These are phyloP conservation scores for Serpula lacrymans DNA, from an alignment of 768 basidiomycete species.

Conservation along the genomic window DNA sequence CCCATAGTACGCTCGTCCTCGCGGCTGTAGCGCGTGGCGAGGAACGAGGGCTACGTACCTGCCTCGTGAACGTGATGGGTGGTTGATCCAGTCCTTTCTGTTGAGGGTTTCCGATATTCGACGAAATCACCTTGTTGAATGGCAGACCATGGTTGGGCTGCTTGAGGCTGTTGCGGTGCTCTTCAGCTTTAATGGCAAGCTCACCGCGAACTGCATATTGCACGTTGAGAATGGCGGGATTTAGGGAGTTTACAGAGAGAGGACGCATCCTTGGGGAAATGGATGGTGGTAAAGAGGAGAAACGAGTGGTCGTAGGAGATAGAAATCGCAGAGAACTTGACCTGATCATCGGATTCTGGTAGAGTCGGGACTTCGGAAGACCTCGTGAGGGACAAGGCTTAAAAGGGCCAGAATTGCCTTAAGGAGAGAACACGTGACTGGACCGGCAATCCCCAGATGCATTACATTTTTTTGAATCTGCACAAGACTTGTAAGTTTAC, in stretches of 20 bases:
- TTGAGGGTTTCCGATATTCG: conserved; percentile 98
- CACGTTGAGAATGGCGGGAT: conserved; percentile 81
- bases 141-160: conserved; percentile 58
- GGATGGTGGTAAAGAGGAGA: not conserved
- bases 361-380: not conserved
- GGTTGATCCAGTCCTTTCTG: conserved; percentile 92
- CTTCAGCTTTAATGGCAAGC: conserved; percentile 91
- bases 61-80: conserved; percentile 87
- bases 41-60: conserved; percentile 51
- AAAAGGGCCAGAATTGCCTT: not conserved
- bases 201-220: conserved; percentile 98
- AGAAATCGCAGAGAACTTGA: conserved; percentile 1
- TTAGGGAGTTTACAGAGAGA: conserved; percentile 71
- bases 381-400: not conserved
- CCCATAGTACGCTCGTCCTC: not conserved
- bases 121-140: conserved; percentile 85
- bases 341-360: conserved; percentile 3
- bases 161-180: conserved; percentile 69
- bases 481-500: not conserved
- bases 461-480: not conserved
- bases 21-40: not conserved
- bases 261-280: conserved; percentile 40
- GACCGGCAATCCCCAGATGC: not conserved
- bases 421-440: not conserved
- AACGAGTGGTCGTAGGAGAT: conserved; percentile 7